phyloP scores from a whole-genome alignment of 768 basidiomycete genomes.

The Phaffia tasmanica region DNA sequence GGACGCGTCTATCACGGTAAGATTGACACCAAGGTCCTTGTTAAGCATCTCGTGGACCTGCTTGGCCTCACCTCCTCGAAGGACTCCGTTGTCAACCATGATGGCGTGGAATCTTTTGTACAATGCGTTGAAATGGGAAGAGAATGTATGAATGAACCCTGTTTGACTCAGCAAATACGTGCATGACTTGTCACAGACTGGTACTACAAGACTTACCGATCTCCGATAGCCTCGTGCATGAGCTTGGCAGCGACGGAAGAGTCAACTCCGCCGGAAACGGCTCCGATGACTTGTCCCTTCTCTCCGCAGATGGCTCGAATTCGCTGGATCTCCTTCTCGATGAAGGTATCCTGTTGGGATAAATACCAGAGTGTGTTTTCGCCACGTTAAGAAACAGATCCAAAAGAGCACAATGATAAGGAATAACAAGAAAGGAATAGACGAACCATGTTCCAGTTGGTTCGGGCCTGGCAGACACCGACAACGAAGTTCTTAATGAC shows the following conservation, averaged over 20 bases:
- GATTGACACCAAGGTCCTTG: slow-evolving; percentile 84
- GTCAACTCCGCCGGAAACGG: slow-evolving; percentile 94
- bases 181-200: neutral
- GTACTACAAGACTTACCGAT: slow-evolving; percentile 50
- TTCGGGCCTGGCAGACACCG: slow-evolving; percentile 66
- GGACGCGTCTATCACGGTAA: slow-evolving; percentile 91
- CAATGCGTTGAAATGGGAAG: neutral
- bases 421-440: slow-evolving; percentile 7
- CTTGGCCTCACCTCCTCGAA: slow-evolving; percentile 76
- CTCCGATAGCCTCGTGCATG: slow-evolving; percentile 99
- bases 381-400: neutral
- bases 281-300: slow-evolving; percentile 92
- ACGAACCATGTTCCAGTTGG: slow-evolving; percentile 86
- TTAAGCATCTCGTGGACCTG: slow-evolving; percentile 92
- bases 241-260: slow-evolving; percentile 96
- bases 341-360: slow-evolving; percentile 74
- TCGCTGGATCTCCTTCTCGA: slow-evolving; percentile 86
- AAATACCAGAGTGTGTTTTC: neutral
- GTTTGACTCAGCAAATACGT: neutral
- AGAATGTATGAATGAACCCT: neutral
- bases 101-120: slow-evolving; percentile 82
- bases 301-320: slow-evolving; percentile 90
- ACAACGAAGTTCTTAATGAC: slow-evolving; percentile 76
- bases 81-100: slow-evolving; percentile 98
- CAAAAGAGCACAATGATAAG: neutral